These are phyloP conservation scores for Adansonia rubrostipa DNA, from an alignment of 441 rosid genomes.

Conservation along the genomic window DNA sequence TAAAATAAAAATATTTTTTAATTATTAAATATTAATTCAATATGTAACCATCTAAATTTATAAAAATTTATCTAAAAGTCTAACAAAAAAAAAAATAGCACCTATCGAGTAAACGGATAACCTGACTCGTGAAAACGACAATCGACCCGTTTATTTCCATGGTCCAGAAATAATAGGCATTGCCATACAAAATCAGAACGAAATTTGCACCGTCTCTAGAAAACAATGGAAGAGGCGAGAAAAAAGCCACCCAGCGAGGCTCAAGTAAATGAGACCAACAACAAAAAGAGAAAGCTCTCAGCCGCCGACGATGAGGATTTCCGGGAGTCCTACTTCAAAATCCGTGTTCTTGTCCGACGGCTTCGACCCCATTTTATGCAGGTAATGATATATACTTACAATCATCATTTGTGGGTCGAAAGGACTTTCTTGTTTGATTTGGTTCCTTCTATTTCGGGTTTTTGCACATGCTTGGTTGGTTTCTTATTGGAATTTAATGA, in stretches of 20 bases:
- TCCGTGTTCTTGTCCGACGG: background rate
- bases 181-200: background rate
- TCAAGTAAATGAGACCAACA: background rate
- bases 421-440: background rate
- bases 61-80: too few species aligned
- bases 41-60: too few species aligned
- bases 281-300: background rate
- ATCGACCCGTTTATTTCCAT: background rate
- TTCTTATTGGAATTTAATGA: background rate
- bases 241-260: background rate
- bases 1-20: too few species aligned
- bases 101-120: too few species aligned
- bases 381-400: background rate
- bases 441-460: background rate
- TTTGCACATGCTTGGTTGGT: background rate
- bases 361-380: constrained; percentile 17
- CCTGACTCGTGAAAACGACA: background rate
- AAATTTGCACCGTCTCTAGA: background rate
- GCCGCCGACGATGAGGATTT: background rate
- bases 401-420: background rate
- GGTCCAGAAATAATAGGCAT: too few species aligned
- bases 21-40: too few species aligned
- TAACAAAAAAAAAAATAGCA: too few species aligned
- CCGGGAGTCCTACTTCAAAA: background rate
- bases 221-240: background rate